These are phyloP conservation scores for Endothia cerciana DNA, from an alignment of 2,329 filamentous ascomycete genomes.

Conservation along the genomic window DNA sequence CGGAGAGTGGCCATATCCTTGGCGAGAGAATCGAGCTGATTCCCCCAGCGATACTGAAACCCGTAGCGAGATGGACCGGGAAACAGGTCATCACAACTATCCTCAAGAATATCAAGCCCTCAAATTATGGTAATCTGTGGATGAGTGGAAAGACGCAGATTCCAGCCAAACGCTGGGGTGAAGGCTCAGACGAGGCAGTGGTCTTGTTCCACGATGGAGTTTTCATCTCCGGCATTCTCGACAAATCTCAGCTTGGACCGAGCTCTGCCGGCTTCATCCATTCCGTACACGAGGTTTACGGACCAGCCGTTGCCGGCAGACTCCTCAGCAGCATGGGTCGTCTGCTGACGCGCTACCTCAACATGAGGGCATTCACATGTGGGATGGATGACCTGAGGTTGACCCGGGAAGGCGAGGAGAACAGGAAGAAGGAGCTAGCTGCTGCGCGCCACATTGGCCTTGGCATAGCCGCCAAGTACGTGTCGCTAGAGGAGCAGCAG, in stretches of 20 bases:
- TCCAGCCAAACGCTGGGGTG: constrained; percentile 77
- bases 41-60: constrained; percentile 80
- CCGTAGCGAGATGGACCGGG: constrained; percentile 84
- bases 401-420: constrained; percentile 75
- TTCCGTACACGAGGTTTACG: constrained; percentile 90
- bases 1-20: constrained; percentile 86
- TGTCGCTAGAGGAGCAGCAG: constrained; percentile 72
- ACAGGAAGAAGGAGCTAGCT: constrained; percentile 69
- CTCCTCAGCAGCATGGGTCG: constrained; percentile 88
- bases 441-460: constrained; percentile 73
- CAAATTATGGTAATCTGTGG: constrained; percentile 74
- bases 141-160: constrained; percentile 81
- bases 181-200: constrained; percentile 73
- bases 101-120: constrained; percentile 86
- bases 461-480: constrained; percentile 83
- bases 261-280: constrained; percentile 87
- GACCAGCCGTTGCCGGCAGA: constrained; percentile 82
- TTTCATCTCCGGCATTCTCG: constrained; percentile 86
- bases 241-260: constrained; percentile 93
- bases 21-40: constrained; percentile 81
- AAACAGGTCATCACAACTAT: constrained; percentile 96
- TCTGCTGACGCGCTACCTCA: constrained; percentile 84
- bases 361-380: constrained; percentile 94
- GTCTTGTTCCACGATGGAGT: constrained; percentile 88
- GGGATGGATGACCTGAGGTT: constrained; percentile 95